Evolutionary conservation across 169 alveolate species (phyloP).

Genomic region (Eimeria maxima): DNA sequence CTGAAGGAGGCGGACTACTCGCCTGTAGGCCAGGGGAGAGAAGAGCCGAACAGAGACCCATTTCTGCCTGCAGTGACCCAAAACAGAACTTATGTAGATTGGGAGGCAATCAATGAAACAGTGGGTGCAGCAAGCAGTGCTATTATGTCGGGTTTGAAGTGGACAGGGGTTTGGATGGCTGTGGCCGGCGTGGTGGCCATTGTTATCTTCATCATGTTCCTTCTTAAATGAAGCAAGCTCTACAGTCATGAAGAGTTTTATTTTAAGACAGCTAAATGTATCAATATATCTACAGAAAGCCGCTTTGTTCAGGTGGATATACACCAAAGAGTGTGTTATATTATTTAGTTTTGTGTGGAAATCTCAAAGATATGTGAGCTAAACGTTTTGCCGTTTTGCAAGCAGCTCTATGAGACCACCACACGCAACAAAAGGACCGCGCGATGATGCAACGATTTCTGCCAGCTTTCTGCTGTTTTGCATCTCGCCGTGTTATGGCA

Average conservation of each 20-base stretch:
- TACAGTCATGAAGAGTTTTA: no score
- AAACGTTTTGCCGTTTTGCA: not conserved
- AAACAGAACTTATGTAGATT: constrained; percentile 94
- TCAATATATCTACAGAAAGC: not conserved
- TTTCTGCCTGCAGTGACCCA: constrained; percentile 92
- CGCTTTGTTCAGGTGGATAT: not conserved
- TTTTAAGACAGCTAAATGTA: no score
- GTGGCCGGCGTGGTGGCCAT: constrained; percentile 81
- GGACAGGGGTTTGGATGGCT: constrained; percentile 86
- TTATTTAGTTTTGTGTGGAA: not conserved
- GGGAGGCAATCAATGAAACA: constrained; percentile 93
- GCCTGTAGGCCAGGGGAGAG: constrained; percentile 96
- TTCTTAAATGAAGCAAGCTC: constrained; percentile 53
- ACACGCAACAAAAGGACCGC: no score
- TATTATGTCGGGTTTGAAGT: constrained; percentile 82
- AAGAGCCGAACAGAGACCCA: constrained; percentile 95
- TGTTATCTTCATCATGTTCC: constrained; percentile 80
- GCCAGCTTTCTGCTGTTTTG: not conserved
- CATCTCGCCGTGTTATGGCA: not conserved
- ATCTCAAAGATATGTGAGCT: not conserved
- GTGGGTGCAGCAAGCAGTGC: constrained; percentile 84
- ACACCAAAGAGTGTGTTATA: not conserved
- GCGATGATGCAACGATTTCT: no score
- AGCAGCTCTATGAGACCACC: no score
- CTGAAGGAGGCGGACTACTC: constrained; percentile 91